Evolutionary conservation across 495 filamentous ascomycete species (phyloP), one percentile per base, ranked within the genome.

Genomic region (Parathielavia appendiculata): DNA sequence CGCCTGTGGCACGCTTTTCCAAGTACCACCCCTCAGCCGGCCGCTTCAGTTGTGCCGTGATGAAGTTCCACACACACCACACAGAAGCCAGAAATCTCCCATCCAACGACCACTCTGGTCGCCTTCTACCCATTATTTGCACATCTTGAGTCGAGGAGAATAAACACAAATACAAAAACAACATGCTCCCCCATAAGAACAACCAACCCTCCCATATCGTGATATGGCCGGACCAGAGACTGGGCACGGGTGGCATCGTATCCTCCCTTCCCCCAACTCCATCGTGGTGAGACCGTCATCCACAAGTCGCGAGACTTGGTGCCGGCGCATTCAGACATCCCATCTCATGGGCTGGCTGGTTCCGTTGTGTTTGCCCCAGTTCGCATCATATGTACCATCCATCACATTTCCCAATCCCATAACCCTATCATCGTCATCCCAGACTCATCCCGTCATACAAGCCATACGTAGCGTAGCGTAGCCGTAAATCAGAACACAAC

Each of bases 71-170:
- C 19, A 36, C 49, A 16, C 23, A 7, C n/a, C 6, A 51, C 35
- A 8, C 2, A 1, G 11, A 38, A 53, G 4, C 40, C 26, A 32
- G 35, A 55, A 23, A 35, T 55, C 30, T 35, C 30, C 26, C 34
- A 51, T 53, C 52, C 51, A 19, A 44, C 44, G 36, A 23, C 26
- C 26, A 6, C 26, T 30, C 38, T 19, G 51, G 16, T 44, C 34
- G 49, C 19, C 35, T 16, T 56, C 32, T n/a, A 12, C 41, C 45
- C 54, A 49, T 48, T 43, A 57, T 57, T 50, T 57, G 46, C 22
- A 50, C 45, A 57, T 14, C 23, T 22, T 1, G 40, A 16, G 30
- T 35, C 12, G 39, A 36, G 35, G 14, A 30, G 12, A 9, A 46
- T 8, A 30, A 13, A 30, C 19, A 46, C 8, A 47, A 46, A 38